phyloP scores from a whole-genome alignment of 2,329 filamentous ascomycete species.

The Cordyceps cicadae region DNA sequence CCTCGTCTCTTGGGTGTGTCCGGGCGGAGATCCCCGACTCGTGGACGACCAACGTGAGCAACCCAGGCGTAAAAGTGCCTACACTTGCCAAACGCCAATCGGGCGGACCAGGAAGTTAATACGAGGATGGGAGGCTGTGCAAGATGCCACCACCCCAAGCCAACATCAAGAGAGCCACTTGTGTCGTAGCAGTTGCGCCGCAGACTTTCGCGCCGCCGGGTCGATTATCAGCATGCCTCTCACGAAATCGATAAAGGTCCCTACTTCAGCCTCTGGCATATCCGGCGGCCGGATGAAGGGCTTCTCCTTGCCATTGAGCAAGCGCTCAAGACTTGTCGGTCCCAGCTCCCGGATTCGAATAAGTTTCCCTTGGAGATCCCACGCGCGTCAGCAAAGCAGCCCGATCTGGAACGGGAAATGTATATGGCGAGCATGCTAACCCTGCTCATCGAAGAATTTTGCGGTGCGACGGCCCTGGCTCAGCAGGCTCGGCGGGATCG shows the following conservation, averaged over 20 bases:
- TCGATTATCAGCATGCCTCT: slow-evolving; percentile 4
- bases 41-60: no score
- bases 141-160: no score
- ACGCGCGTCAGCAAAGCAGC: background rate
- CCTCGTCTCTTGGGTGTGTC: no score
- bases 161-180: background rate
- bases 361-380: background rate
- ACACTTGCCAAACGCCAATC: no score
- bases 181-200: background rate
- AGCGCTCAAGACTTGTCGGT: background rate
- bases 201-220: background rate
- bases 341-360: background rate
- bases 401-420: background rate
- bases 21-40: no score
- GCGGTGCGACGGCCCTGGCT: background rate
- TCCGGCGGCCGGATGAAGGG: background rate
- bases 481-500: background rate
- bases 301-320: background rate
- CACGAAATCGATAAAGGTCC: background rate
- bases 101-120: no score
- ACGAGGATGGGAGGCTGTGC: no score
- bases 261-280: background rate
- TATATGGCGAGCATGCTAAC: background rate
- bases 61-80: no score
- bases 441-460: background rate